Evolutionary conservation across 2,329 filamentous ascomycete genomes (phyloP).

Genomic region (Penicillium sp.): DNA sequence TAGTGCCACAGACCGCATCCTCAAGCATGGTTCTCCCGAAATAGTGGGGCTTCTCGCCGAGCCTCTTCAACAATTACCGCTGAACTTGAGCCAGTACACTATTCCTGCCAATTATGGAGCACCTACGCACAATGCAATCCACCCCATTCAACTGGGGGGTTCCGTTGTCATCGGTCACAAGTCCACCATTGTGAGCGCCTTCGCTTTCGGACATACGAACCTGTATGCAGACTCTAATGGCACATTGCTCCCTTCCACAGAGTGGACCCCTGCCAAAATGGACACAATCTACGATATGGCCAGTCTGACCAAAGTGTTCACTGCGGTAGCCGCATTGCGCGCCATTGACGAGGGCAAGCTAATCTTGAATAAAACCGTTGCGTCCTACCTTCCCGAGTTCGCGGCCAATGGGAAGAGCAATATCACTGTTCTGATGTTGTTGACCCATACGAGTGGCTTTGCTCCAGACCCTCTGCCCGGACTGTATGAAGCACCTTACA

Average conservation of each 20-base stretch:
- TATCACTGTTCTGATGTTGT: background rate
- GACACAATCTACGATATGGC: slow-evolving; percentile 45
- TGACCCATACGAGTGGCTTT: slow-evolving; percentile 4
- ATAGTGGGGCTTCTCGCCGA: slow-evolving; percentile 10
- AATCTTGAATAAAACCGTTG: background rate
- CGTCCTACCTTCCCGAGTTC: background rate
- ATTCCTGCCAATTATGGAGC: slow-evolving; percentile 3
- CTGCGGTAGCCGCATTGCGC: slow-evolving; percentile 18
- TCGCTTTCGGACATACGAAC: slow-evolving; percentile 19
- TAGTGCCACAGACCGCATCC: slow-evolving; percentile 1
- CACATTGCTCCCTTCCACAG: slow-evolving; percentile 22
- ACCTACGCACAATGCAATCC: slow-evolving; percentile 15
- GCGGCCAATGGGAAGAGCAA: background rate
- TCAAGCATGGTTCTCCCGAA: slow-evolving; percentile 6
- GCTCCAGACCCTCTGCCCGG: background rate
- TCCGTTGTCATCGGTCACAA: slow-evolving; percentile 21
- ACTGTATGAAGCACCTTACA: background rate
- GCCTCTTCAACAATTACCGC: slow-evolving; percentile 7
- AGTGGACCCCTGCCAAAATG: slow-evolving; percentile 31
- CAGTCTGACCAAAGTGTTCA: slow-evolving; percentile 42
- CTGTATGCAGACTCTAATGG: slow-evolving; percentile 31
- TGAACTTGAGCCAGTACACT: slow-evolving; percentile 14
- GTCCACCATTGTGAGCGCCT: slow-evolving; percentile 22
- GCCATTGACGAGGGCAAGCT: background rate
- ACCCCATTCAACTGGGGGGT: slow-evolving; percentile 22